Evolutionary conservation across 441 rosid species (phyloP).

Genomic region (Gossypium trilobum): DNA sequence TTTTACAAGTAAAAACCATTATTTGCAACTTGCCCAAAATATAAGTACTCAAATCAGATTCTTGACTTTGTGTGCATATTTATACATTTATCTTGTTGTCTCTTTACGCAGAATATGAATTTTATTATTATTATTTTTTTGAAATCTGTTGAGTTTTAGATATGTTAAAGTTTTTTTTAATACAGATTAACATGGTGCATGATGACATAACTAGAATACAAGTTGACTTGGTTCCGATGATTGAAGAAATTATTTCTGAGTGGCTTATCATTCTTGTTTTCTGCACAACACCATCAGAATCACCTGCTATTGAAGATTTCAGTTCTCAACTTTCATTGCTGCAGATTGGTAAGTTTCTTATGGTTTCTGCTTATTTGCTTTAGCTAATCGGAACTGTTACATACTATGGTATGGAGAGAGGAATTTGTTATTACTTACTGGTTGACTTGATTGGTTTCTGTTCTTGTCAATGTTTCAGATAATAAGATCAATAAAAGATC

Average conservation of each 20-base stretch:
- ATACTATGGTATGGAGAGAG: background rate
- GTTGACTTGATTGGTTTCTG: slow-evolving; percentile 3
- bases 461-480: slow-evolving; percentile 42
- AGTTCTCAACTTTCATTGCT: slow-evolving; percentile 82
- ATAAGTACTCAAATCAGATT: background rate
- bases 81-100: too few relatives aligned
- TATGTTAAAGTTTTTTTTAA: slow-evolving; percentile 1
- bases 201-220: slow-evolving; percentile 66
- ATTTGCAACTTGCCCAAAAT: background rate
- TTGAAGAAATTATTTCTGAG: slow-evolving; percentile 75
- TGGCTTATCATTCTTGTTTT: slow-evolving; percentile 76
- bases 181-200: slow-evolving; percentile 68
- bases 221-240: slow-evolving; percentile 81
- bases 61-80: background rate
- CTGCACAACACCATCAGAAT: slow-evolving; percentile 67
- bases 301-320: slow-evolving; percentile 74
- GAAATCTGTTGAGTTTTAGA: too few relatives aligned
- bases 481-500: slow-evolving; percentile 54
- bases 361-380: background rate
- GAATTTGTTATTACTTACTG: slow-evolving; percentile 5
- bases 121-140: too few relatives aligned
- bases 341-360: slow-evolving; percentile 60
- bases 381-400: background rate
- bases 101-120: too few relatives aligned
- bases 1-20: background rate